These are phyloP conservation scores for Neurospora sp. DNA, from an alignment of 495 filamentous ascomycete species.

Conservation along the genomic window DNA sequence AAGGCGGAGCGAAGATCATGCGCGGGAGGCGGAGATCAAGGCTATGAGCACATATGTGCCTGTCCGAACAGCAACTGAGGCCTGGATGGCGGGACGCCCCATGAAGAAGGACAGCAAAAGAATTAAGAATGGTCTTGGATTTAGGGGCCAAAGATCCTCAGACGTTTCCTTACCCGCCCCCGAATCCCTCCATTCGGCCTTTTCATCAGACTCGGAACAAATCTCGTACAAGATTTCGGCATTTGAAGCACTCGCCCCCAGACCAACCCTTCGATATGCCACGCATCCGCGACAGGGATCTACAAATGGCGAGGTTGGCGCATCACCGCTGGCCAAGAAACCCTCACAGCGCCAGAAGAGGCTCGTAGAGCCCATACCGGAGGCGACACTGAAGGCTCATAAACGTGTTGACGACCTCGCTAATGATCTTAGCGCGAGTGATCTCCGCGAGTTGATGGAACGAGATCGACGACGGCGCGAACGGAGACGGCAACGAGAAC, in stretches of 20 bases:
- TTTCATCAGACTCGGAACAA: slow-evolving; percentile 62
- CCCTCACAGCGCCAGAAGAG: slow-evolving; percentile 32
- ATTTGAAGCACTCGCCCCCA: slow-evolving; percentile 64
- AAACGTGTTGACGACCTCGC: slow-evolving; percentile 72
- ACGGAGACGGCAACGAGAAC: slow-evolving; percentile 58
- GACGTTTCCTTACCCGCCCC: slow-evolving; percentile 63
- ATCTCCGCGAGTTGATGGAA: slow-evolving; percentile 74
- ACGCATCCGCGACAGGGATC: slow-evolving; percentile 45
- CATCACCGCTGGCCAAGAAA: slow-evolving; percentile 17
- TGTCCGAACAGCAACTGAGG: slow-evolving; percentile 45
- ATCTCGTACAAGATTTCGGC: slow-evolving; percentile 63
- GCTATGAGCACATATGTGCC: slow-evolving; percentile 68
- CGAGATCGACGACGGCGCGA: slow-evolving; percentile 70
- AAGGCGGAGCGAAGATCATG: slow-evolving; percentile 58
- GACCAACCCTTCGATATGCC: slow-evolving; percentile 67
- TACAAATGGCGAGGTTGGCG: slow-evolving; percentile 4
- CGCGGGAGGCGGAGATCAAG: slow-evolving; percentile 75
- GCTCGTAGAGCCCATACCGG: slow-evolving; percentile 41
- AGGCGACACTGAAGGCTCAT: slow-evolving; percentile 55
- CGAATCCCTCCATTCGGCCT: slow-evolving; percentile 61
- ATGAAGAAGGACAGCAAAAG: slow-evolving; percentile 56
- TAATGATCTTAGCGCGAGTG: slow-evolving; percentile 69
- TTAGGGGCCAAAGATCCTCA: slow-evolving; percentile 52
- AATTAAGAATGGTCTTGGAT: slow-evolving; percentile 38
- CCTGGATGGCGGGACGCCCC: slow-evolving; percentile 37